These are phyloP conservation scores for Claviceps cyperi DNA, from an alignment of 2,329 filamentous ascomycete genomes.

Conservation along the genomic window DNA sequence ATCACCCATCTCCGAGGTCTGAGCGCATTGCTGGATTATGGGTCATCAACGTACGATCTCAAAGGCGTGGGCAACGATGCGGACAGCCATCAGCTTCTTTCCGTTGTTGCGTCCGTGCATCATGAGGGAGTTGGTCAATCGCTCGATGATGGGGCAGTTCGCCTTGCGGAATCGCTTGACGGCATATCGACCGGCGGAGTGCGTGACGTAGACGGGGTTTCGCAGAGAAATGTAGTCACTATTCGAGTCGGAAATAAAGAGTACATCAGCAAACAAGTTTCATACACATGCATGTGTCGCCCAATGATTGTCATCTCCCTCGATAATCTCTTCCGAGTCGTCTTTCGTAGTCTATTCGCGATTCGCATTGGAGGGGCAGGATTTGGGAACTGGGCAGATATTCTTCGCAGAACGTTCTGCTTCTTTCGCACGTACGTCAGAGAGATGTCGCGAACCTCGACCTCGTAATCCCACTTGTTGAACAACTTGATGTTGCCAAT, in stretches of 20 bases:
- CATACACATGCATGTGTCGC: neutral
- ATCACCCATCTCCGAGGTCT: neutral
- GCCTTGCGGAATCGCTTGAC: conserved; percentile 99
- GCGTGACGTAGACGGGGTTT: conserved; percentile 95
- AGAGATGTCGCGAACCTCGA: conserved; percentile 99
- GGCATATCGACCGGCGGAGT: conserved; percentile 97
- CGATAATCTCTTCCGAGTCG: neutral
- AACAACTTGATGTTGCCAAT: conserved; percentile 91
- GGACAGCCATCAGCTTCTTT: conserved; percentile 99
- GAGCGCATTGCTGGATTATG: neutral
- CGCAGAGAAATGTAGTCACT: conserved; percentile 99
- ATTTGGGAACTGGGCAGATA: neutral
- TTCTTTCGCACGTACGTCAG: conserved; percentile 59
- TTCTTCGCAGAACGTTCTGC: neutral
- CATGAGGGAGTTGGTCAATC: conserved; percentile 99
- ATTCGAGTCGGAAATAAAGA: conserved; percentile 12
- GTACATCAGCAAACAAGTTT: conserved; percentile 17
- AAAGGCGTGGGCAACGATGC: conserved; percentile 97
- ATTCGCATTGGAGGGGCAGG: neutral
- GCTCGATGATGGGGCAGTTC: conserved; percentile 99
- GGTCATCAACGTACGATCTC: conserved; percentile 70
- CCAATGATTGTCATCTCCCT: neutral
- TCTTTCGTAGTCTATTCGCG: neutral
- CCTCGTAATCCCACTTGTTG: conserved; percentile 97
- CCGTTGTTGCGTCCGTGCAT: conserved; percentile 99